A percentile compares a stretch with the other conserved stretches of the same genome.
phyloP scores from a whole-genome alignment of 306 rosid genomes.

The Alnus glutinosa region DNA sequence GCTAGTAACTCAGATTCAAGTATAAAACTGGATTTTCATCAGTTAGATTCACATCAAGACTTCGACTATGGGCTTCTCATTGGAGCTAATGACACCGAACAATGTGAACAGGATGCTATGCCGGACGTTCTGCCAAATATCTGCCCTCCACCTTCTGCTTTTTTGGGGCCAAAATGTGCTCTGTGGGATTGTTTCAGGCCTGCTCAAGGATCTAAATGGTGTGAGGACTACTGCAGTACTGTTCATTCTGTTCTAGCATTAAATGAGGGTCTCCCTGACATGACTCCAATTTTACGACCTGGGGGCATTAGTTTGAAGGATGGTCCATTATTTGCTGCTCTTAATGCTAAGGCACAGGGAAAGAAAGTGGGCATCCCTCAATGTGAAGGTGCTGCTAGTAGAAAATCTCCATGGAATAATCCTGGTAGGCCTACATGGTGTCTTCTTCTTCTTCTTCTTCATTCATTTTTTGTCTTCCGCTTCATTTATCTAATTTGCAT shows the following conservation, averaged over 20 bases:
- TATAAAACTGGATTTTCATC: not conserved
- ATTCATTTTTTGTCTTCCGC: constrained; percentile 8
- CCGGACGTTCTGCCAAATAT: constrained; percentile 71
- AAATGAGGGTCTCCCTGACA: constrained; percentile 87
- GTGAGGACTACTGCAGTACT: constrained; percentile 80
- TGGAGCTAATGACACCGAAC: constrained; percentile 22
- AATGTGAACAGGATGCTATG: constrained; percentile 45
- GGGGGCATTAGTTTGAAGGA: constrained; percentile 91
- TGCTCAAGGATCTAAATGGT: constrained; percentile 73
- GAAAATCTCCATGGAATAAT: constrained; percentile 96
- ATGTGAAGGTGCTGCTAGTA: constrained; percentile 93
- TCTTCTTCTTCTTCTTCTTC: not conserved
- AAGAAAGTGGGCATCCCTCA: constrained; percentile 88
- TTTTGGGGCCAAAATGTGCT: constrained; percentile 87
- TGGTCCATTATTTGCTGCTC: constrained; percentile 76
- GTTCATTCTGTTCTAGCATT: constrained; percentile 69
- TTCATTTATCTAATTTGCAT: constrained; percentile 6
- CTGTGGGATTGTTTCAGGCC: constrained; percentile 98
- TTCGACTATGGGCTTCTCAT: constrained; percentile 36
- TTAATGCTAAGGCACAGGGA: constrained; percentile 73
- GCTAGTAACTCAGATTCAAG: constrained; percentile 33
- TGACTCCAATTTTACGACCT: constrained; percentile 80
- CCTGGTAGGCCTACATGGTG: constrained; percentile 50
- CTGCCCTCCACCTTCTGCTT: constrained; percentile 90
- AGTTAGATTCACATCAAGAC: constrained; percentile 38